Base-by-base conservation (phyloP, 176 grass and related monocot genomes). In the Oryza meridionalis region DNA sequence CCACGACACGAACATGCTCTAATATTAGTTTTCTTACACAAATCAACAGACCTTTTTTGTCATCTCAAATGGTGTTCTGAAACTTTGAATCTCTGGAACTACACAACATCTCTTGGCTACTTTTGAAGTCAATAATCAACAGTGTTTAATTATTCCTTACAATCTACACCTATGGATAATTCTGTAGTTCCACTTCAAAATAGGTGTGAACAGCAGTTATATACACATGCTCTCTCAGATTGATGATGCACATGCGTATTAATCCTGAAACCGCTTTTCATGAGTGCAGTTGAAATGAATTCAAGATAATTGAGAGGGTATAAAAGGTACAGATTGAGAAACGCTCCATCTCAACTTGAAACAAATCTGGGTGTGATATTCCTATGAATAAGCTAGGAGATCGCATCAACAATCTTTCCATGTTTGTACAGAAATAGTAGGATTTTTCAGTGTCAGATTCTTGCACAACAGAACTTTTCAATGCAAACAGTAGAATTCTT, bases 351-450 rank as follows among this genome's bases (percentile, higher is more conserved):
- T 65, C 29, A 75, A 32, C 43, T 16, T 37, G 27, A 75, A 66
- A 67, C 45, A 83, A 25, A 65, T 61, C 10, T 50, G 63, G 14
- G 9, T 22, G 11, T 29, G 46, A 49, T 49, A 4, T 49, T 49
- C 13, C 14, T 49, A 49, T 14, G 13, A 49, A 15, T 13, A 49
- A 49, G 46, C 13, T 14, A 49, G 46, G 46, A 14, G 12, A 49
- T 49, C 15, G 3, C 13, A 26, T 29, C 76, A 65, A 44, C 42
- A 26, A 25, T 63, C 53, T 61, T 77, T 77, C 75, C 15, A 43
- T 12, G 40, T 49, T 63, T 77, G 19, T 17, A 65, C 6, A 78
- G n/a, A 65, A 29, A 19, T 78, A 29, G 11, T 78, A 78, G 59
- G 46, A 19, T 65, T 11, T 61, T 65, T 14, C 22, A 40, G 8